Evolutionary conservation across 352 stramenopile genomes (phyloP).

Genomic region (Pythium grandisporangium): DNA sequence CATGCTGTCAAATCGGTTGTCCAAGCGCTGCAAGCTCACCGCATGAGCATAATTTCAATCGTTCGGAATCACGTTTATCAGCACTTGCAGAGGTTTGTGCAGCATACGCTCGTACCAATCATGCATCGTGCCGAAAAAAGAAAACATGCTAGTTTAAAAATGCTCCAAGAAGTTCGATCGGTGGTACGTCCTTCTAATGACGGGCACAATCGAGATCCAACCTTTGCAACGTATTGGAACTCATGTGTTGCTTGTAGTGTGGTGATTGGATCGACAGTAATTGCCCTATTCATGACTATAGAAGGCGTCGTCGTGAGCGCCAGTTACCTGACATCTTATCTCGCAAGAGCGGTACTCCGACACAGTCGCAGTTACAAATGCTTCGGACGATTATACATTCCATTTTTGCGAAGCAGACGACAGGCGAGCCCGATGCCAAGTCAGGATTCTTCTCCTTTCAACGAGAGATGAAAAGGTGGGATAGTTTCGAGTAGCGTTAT

Average conservation of each 20-base stretch:
- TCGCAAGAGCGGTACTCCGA: too few relatives aligned
- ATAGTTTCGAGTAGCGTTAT: neutral
- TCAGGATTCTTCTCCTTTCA: conserved; percentile 53
- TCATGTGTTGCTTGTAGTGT: conserved; percentile 18
- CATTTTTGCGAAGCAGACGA: conserved; percentile 56
- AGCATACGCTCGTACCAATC: conserved; percentile 64
- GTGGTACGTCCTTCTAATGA: conserved; percentile 25
- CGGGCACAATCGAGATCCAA: too few relatives aligned
- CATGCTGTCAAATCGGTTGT: conserved; percentile 62
- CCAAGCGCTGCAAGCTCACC: conserved; percentile 21
- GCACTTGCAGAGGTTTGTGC: conserved; percentile 57
- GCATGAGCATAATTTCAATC: conserved; percentile 22
- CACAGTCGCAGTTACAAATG: conserved; percentile 39
- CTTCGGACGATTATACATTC: conserved; percentile 40
- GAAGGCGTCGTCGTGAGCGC: conserved; percentile 38
- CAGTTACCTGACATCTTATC: conserved; percentile 25
- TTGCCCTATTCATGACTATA: conserved; percentile 28
- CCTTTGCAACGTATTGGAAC: neutral
- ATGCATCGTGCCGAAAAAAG: conserved; percentile 83
- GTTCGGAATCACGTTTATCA: conserved; percentile 54
- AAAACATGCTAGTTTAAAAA: conserved; percentile 47
- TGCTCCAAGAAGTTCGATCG: conserved; percentile 59
- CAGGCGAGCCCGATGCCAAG: conserved; percentile 46
- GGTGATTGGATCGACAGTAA: conserved; percentile 45
- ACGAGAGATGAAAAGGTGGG: conserved; percentile 70